A percentile compares a stretch with the other conserved stretches of the same genome.
Conservation (phyloP, 495 filamentous ascomycete genomes). For the Penicillium longicatenatum region DNA sequence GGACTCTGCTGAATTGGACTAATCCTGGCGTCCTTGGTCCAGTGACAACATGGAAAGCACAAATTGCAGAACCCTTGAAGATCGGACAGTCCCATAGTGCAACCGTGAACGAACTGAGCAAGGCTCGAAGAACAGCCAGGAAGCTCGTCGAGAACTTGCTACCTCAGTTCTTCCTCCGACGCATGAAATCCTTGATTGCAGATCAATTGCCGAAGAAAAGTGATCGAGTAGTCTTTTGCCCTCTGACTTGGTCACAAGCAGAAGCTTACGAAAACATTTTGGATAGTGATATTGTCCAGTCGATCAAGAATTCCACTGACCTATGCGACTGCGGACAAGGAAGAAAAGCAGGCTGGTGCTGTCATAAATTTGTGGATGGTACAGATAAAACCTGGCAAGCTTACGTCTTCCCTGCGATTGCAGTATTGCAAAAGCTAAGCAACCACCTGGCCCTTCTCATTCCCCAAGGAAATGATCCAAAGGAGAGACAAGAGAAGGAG, state of each 20-base stretch:
- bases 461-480: constrained; percentile 64
- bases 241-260: constrained; percentile 77
- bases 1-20: constrained; percentile 96
- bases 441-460: constrained; percentile 93
- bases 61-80: constrained; percentile 77
- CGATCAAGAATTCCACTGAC: constrained; percentile 67
- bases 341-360: constrained; percentile 83
- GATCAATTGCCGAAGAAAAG: constrained; percentile 95
- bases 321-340: constrained; percentile 69
- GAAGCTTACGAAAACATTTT: constrained; percentile 85
- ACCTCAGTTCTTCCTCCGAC: constrained; percentile 87
- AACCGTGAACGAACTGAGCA: constrained; percentile 78
- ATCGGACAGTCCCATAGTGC: constrained; percentile 92
- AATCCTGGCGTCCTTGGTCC: constrained; percentile 88
- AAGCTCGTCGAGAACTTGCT: constrained; percentile 86
- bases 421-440: constrained; percentile 78
- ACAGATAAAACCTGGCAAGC: constrained; percentile 67
- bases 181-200: constrained; percentile 91
- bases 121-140: constrained; percentile 78
- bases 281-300: constrained; percentile 66
- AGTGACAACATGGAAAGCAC: constrained; percentile 71
- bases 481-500: constrained; percentile 81
- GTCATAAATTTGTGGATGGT: constrained; percentile 58
- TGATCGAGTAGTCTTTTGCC: constrained; percentile 94
- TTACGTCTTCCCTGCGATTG: constrained; percentile 84